Evolutionary conservation across 371 early-diverging fungal species (phyloP).

Genomic region (Lichtheimia ornata): DNA sequence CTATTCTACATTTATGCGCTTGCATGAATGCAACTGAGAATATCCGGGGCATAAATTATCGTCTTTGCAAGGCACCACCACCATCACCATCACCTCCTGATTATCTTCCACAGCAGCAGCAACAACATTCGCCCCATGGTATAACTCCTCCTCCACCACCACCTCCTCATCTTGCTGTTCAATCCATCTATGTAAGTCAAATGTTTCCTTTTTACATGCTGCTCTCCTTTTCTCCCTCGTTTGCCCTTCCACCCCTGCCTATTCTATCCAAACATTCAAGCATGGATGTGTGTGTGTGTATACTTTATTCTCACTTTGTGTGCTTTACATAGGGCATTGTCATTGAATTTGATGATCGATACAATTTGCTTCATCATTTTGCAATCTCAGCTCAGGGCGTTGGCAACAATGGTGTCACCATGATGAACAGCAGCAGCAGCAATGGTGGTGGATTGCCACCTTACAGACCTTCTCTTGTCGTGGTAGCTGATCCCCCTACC

Average conservation of each 20-base stretch:
- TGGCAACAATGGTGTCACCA: conserved; percentile 11
- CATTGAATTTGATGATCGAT: conserved; percentile 45
- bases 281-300: neutral
- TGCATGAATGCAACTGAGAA: conserved; percentile 55
- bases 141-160: conserved; percentile 5
- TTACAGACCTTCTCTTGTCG: conserved; percentile 1
- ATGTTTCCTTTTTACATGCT: neutral
- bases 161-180: conserved; percentile 9
- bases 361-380: conserved; percentile 43
- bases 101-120: conserved; percentile 11
- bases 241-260: neutral
- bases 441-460: conserved; percentile 6
- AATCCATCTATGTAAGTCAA: conserved; percentile 33
- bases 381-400: conserved; percentile 9
- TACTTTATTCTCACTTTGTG: neutral
- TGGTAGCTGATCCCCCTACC: conserved; percentile 19
- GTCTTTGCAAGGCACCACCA: conserved; percentile 19
- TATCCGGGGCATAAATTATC: conserved; percentile 48
- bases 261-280: neutral
- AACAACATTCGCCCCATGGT: conserved; percentile 3
- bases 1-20: conserved; percentile 35
- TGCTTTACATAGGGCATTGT: conserved; percentile 30
- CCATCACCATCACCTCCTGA: conserved; percentile 26
- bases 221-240: neutral
- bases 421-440: neutral